Evolutionary conservation across 768 basidiomycete species (phyloP).

Genomic region (Ephemerocybe angulata): DNA sequence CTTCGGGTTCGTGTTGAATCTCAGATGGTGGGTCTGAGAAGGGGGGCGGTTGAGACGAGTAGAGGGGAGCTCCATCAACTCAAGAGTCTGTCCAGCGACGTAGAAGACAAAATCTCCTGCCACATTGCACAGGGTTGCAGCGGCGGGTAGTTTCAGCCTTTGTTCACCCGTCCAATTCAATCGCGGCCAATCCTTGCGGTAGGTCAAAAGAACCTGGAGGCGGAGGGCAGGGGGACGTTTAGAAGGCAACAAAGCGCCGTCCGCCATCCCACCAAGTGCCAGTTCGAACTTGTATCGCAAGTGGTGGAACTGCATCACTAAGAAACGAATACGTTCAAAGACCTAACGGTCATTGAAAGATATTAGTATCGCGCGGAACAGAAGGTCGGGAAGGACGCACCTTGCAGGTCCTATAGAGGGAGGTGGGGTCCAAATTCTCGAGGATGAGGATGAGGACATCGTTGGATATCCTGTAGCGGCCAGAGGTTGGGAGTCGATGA

Average conservation of each 20-base stretch:
- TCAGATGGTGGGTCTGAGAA: conserved; percentile 41
- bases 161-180: conserved; percentile 47
- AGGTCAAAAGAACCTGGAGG: conserved; percentile 42
- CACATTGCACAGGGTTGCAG: conserved; percentile 35
- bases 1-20: conserved; percentile 38
- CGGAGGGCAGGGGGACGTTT: conserved; percentile 37
- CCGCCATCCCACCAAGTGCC: conserved; percentile 47
- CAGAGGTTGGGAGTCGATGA: conserved; percentile 39
- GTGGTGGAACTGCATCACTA: conserved; percentile 44
- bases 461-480: conserved; percentile 47
- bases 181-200: conserved; percentile 47
- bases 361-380: too few species aligned
- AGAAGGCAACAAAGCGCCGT: conserved; percentile 41
- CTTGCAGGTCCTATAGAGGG: conserved; percentile 46
- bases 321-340: conserved; percentile 40
- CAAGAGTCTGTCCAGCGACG: conserved; percentile 39
- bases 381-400: too few species aligned
- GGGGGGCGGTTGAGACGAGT: conserved; percentile 42
- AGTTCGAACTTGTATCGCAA: conserved; percentile 51
- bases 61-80: conserved; percentile 48
- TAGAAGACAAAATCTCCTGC: conserved; percentile 47
- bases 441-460: conserved; percentile 50
- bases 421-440: conserved; percentile 45
- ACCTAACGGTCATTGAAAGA: conserved; percentile 30
- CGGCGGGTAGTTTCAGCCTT: conserved; percentile 36